Base-by-base conservation (phyloP, 2,329 filamentous ascomycete species). In the Fusarium buxicola region DNA sequence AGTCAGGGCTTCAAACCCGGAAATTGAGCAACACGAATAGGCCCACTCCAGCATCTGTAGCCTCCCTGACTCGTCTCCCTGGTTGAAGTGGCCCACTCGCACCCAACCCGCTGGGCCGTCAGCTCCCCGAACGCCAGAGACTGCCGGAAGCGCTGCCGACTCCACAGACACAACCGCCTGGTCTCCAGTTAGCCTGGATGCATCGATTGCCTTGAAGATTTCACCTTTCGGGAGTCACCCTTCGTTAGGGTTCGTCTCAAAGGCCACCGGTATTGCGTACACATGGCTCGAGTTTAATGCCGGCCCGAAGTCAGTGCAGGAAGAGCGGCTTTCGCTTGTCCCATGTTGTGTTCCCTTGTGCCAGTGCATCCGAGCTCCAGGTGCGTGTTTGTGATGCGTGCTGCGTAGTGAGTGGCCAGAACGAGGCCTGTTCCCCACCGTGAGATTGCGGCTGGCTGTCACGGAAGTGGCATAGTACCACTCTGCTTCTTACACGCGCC, bases 121-220 rank as follows among this genome's bases (percentile, higher is more conserved):
- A 60, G 64, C 60, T 30, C 56, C 68, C 66, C 65, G 66, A 66
- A 64, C 62, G 58, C 66, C 61, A 72, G 21, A 41, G 70, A 73
- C 63, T 70, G 65, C 73, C 72, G 71, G 70, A 70, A 69, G 60
- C 58, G 61, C 62, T 66, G 60, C 71, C 69, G 65, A 70, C 69
- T 69, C 72, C 72, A 72, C 69, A 66, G 52, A 57, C 52, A 58
- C 59, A 57, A 58, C 45, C 45, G 47, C 60, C 61, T 61, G 52
- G 53, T 59, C 53, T 53, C 48, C 46, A 58, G 40, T 61, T 61
- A 63, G 53, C 52, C 24, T 58, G 46, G 47, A 50, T 41, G 52
- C 52, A 47, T 50, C 54, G 46, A 59, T 36, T 32, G 36, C 39
- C 24, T 27, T 12, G 46, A 34, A 18, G 39, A 25, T 32, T 45